Evolutionary conservation across 2,329 filamentous ascomycete genomes (phyloP), one percentile per base, ranked within the genome.

Genomic region (Coniochaeta ligniaria): DNA sequence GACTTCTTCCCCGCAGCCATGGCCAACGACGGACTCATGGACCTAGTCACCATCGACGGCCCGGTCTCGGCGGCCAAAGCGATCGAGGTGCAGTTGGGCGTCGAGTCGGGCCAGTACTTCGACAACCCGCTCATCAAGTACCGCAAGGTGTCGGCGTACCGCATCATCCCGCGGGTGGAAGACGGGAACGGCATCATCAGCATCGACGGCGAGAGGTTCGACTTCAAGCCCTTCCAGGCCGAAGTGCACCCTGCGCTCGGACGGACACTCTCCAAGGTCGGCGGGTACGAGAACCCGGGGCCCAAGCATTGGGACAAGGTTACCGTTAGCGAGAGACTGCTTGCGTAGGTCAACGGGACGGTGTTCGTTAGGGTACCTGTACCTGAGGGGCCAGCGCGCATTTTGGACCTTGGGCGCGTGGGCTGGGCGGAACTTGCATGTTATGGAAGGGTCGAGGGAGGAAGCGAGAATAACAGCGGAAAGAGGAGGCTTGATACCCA

Each of bases 201-300:
- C 72, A 92, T 99, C 65, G 95, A 98, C 70, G 95, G 95, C 41
- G 95, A 99, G 75, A 83, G 84, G 59, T 81, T 96, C 2, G 90
- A 92, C 0, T 98, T 96, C 71, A 88, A 88, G 67, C 89, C 91
- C 0, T 96, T 97, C 71, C 95, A 99, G 77, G 91, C 88, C 2
- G 95, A 99, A 75, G 82, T 97, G 7, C 92, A 97, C 72, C 83
- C 79, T 59, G 90, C 89, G 0, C 78, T 99, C 26, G 95, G 91
- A 1, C 91, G 90, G 4, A 90, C 94, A n/a, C 78, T 98, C 64
- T 91, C 91, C 57, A 91, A 89, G 74, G 84, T 80, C 31, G 90
- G 86, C 62, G 24, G 82, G 60, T 96, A 92, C 72, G 92, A 96
- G 68, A 79, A 81, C 0, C 75, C 76, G 1, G 85, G 85, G 0